Percentiles rank a stretch among this genome's conserved stretches.
Evolutionary conservation across 2,329 filamentous ascomycete species (phyloP).

Genomic region (Arachnopeziza araneosa): DNA sequence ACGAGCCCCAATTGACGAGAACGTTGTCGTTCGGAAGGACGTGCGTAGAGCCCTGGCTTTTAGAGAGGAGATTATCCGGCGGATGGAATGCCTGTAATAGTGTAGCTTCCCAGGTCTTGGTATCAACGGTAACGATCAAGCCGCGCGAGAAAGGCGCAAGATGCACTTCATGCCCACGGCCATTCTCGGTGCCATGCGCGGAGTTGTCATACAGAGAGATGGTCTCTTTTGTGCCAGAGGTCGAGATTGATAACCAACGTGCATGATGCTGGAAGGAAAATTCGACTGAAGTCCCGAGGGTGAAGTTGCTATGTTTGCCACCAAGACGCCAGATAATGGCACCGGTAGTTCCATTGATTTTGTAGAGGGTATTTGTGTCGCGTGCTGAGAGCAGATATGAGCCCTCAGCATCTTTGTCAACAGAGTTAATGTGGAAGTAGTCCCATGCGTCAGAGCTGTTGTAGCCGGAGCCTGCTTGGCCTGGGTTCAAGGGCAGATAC

Average conservation of each 20-base stretch:
- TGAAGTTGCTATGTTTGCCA: constrained; percentile 40
- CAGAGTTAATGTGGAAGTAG: constrained; percentile 32
- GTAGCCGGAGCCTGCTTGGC: constrained; percentile 26
- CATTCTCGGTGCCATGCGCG: not conserved
- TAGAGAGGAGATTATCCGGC: constrained; percentile 17
- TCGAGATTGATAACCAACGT: constrained; percentile 31
- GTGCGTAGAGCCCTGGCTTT: constrained; percentile 22
- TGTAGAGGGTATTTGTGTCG: constrained; percentile 41
- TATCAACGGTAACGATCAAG: constrained; percentile 21
- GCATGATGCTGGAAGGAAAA: constrained; percentile 48
- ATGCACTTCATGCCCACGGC: constrained; percentile 8
- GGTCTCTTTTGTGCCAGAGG: constrained; percentile 9
- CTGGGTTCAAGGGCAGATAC: not conserved
- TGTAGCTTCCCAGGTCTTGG: constrained; percentile 12
- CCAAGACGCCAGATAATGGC: constrained; percentile 43
- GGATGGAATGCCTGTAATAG: constrained; percentile 17
- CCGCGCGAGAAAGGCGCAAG: constrained; percentile 16
- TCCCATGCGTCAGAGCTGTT: constrained; percentile 38
- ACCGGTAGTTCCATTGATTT: constrained; percentile 40
- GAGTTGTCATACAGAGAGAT: constrained; percentile 25
- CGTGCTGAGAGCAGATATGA: constrained; percentile 45
- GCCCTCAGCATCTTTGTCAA: constrained; percentile 35
- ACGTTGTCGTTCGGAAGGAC: constrained; percentile 22
- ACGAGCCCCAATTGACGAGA: constrained; percentile 22
- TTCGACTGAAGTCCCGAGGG: constrained; percentile 36